Base-by-base conservation (phyloP, 306 rosid species). In the Castanea crenata region DNA sequence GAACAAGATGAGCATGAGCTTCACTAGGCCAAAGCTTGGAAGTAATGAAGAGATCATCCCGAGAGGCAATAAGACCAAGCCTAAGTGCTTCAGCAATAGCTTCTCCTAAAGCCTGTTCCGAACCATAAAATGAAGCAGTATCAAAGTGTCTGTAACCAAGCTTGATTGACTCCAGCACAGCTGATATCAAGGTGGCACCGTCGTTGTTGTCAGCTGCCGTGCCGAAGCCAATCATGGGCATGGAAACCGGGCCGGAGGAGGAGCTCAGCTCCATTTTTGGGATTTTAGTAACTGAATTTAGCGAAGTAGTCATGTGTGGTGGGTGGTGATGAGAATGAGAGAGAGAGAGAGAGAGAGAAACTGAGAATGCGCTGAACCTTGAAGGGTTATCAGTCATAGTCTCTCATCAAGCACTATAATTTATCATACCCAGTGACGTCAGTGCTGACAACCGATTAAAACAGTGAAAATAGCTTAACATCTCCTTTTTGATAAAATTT, bases 121-220 rank as follows among this genome's bases (percentile, higher is more conserved):
- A 38, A 16, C 56, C 74, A 70, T 70, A 70, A 1, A 2, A 1
- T 9, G 32, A 20, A 41, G 74, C 74, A 8, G 74, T 70, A 11
- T 70, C 74, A n/a, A 70, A 70, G 51, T 70, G 74, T 32, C 56
- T 38, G 56, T 70, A 70, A 70, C 74, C 74, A 10, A 46, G 56
- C 56, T 70, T 70, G 56, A 70, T 44, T 6, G 74, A 55, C 56
- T 70, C 74, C n/a, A 41, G 49, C 16, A 70, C 56, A 0, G 74
- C 74, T 16, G 55, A n/a, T 46, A 35, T 70, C 23, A 59, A 23
- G 68, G 35, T 44, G 74, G 74, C 8, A 9, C 56, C 25, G 1
- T 41, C 34, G 1, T 21, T 51, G 57, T 57, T 44, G 5, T 41
- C 74, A 2, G 57, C 34, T 0, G 74, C 74, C 2, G 74, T 71